Base-by-base conservation (phyloP, 2,329 filamentous ascomycete genomes). In the Rutstroemia sp. region DNA sequence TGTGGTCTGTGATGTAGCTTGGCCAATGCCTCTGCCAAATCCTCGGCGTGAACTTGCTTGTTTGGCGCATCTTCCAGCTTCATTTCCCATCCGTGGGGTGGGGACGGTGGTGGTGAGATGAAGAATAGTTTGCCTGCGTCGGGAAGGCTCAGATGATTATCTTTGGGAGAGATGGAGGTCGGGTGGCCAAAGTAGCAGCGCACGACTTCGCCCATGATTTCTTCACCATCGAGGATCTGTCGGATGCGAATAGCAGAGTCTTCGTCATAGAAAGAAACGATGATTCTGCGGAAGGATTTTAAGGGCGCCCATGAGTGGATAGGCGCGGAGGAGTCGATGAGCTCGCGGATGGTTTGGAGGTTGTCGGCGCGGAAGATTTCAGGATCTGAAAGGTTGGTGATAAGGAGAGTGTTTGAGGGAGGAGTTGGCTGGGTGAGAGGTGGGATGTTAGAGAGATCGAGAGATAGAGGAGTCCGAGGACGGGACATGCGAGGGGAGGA, bases 391-490 rank as follows among this genome's bases (percentile, higher is more conserved):
- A 94, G 82, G 74, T 90, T 90, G 66, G 89, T 94, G 69, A 94
- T 86, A 67, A 94, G 82, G 56, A 94, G 83, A 0, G 89, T 94
- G 76, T 94, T 94, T 63, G 86, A 88, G 5, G 88, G 86, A 54
- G 85, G 82, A 25, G 87, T 84, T n/a, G 88, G 88, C 68, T 83
- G 80, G 44, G 77, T 76, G 55, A 89, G 77, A 38, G 86, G 80
- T 50, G 89, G 88, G 44, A 92, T 74, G 67, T 78, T 80, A 60
- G 86, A 87, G 47, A 92, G 80, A 69, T 92, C 88, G 67, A 94
- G 79, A 21, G 83, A 85, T 60, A 68, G 63, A 57, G 90, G 80
- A 65, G 79, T 73, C 27, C 62, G 56, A 44, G 65, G 63, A 19
- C 65, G 60, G 14, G 44, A 67, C 21, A 60, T 51, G 25, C 54